These are phyloP conservation scores for Gonapodya sp. DNA, from an alignment of 192 early-diverging fungal genomes.

Conservation along the genomic window DNA sequence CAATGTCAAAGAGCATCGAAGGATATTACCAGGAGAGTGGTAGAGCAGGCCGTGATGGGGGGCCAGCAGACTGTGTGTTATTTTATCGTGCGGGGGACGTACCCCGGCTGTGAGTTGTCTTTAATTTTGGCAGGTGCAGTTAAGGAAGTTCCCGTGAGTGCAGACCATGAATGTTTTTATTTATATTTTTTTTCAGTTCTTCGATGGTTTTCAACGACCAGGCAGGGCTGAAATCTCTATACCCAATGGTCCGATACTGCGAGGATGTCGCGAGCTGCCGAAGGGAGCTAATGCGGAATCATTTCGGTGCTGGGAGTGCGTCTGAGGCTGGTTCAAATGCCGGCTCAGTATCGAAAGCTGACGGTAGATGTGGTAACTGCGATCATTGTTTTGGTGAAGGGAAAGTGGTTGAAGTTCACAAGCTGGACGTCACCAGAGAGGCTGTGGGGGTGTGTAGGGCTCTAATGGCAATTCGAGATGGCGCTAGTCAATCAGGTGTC, in stretches of 20 bases:
- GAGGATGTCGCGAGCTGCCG: slow-evolving; percentile 53
- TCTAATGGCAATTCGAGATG: slow-evolving; percentile 16
- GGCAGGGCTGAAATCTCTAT: slow-evolving; percentile 22
- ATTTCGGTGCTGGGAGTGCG: slow-evolving; percentile 33
- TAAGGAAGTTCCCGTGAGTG: slow-evolving; percentile 26
- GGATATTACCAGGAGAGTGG: slow-evolving; percentile 69
- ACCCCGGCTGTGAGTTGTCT: slow-evolving; percentile 43
- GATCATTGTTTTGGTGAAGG: slow-evolving; percentile 19
- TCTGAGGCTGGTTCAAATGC: slow-evolving; percentile 8
- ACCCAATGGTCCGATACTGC: slow-evolving; percentile 50
- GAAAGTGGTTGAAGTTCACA: slow-evolving; percentile 20
- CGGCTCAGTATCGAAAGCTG: not conserved
- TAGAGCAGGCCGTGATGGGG: slow-evolving; percentile 62
- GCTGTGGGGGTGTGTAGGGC: slow-evolving; percentile 22
- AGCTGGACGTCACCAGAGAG: slow-evolving; percentile 30
- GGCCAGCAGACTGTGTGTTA: slow-evolving; percentile 54
- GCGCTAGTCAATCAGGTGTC: not conserved
- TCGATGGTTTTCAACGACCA: not conserved
- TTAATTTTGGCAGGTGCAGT: slow-evolving; percentile 49
- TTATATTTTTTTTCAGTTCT: not conserved
- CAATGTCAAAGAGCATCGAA: slow-evolving; percentile 36
- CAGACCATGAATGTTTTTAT: not conserved
- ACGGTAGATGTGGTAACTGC: slow-evolving; percentile 34
- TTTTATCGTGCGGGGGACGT: slow-evolving; percentile 59
- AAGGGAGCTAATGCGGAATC: slow-evolving; percentile 44